phyloP scores from a whole-genome alignment of 164 flowering plant species.

The Vitis rupestris region DNA sequence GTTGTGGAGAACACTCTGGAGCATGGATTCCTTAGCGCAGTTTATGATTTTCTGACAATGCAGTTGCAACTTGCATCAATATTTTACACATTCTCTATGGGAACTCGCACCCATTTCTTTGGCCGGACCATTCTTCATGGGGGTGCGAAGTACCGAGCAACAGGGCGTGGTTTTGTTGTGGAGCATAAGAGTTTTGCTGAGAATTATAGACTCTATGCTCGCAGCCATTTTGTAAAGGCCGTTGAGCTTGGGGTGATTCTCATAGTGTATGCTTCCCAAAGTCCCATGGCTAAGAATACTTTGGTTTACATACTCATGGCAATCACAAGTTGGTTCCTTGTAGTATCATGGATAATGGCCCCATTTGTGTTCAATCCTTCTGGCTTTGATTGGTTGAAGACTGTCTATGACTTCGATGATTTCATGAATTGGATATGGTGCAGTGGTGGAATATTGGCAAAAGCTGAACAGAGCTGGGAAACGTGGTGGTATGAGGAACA shows the following conservation, averaged over 20 bases:
- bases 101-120: slow-evolving; percentile 85
- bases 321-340: slow-evolving; percentile 90
- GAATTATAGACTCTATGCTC: slow-evolving; percentile 86
- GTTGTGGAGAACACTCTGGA: slow-evolving; percentile 85
- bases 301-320: slow-evolving; percentile 77
- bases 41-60: slow-evolving; percentile 92
- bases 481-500: slow-evolving; percentile 99
- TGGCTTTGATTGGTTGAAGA: slow-evolving; percentile 98
- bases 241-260: slow-evolving; percentile 85
- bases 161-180: slow-evolving; percentile 97
- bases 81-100: slow-evolving; percentile 89
- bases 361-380: slow-evolving; percentile 95
- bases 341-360: slow-evolving; percentile 82
- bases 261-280: slow-evolving; percentile 69
- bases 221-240: slow-evolving; percentile 94
- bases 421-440: slow-evolving; percentile 89
- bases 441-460: slow-evolving; percentile 57
- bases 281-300: slow-evolving; percentile 48
- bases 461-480: slow-evolving; percentile 92
- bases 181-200: slow-evolving; percentile 88
- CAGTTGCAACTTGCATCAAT: slow-evolving; percentile 84
- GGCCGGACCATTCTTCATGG: slow-evolving; percentile 98
- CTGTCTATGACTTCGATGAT: slow-evolving; percentile 89
- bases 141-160: slow-evolving; percentile 96
- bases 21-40: slow-evolving; percentile 75